These are phyloP conservation scores for Geoglossum cookeanum DNA, from an alignment of 2,329 filamentous ascomycete genomes.

Conservation along the genomic window DNA sequence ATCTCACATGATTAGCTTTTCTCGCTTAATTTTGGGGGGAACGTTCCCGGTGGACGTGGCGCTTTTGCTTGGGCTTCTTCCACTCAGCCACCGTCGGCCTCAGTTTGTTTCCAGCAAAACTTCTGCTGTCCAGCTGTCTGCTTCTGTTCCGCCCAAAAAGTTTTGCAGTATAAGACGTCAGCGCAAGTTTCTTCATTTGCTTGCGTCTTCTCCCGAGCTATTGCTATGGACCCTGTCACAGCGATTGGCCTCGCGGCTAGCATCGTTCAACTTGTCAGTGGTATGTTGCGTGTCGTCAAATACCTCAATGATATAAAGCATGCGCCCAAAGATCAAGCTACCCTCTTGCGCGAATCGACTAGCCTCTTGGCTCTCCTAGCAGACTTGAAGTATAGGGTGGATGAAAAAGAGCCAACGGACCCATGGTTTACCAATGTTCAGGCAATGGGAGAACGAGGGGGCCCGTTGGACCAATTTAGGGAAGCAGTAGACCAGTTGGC, in stretches of 20 bases:
- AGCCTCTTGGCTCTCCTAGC: slow-evolving; percentile 13
- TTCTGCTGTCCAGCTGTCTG: too few relatives aligned
- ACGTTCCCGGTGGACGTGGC: too few relatives aligned
- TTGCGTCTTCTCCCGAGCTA: too few relatives aligned
- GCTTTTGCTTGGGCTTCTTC: too few relatives aligned
- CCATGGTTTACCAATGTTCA: slow-evolving; percentile 13
- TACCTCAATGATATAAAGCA: slow-evolving; percentile 11
- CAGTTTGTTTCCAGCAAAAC: too few relatives aligned
- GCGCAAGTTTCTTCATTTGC: too few relatives aligned
- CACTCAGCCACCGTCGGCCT: too few relatives aligned
- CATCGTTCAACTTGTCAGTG: slow-evolving; percentile 13
- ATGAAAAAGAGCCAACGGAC: slow-evolving; percentile 7
- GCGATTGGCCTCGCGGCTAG: slow-evolving; percentile 10
- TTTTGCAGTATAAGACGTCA: too few relatives aligned
- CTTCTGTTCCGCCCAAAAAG: too few relatives aligned
- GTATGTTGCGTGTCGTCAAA: too few relatives aligned
- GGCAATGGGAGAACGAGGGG: slow-evolving; percentile 5
- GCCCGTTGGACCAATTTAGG: slow-evolving; percentile 15
- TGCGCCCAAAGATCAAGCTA: slow-evolving; percentile 12
- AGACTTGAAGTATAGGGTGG: slow-evolving; percentile 10
- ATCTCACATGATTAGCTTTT: too few relatives aligned
- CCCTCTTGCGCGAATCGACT: slow-evolving; percentile 11
- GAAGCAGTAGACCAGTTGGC: slow-evolving; percentile 8
- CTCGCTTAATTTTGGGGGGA: too few relatives aligned
- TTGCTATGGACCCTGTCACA: slow-evolving; percentile 13